Evolutionary conservation across 2,329 filamentous ascomycete genomes (phyloP).

Genomic region (Celoporthe dispersa): DNA sequence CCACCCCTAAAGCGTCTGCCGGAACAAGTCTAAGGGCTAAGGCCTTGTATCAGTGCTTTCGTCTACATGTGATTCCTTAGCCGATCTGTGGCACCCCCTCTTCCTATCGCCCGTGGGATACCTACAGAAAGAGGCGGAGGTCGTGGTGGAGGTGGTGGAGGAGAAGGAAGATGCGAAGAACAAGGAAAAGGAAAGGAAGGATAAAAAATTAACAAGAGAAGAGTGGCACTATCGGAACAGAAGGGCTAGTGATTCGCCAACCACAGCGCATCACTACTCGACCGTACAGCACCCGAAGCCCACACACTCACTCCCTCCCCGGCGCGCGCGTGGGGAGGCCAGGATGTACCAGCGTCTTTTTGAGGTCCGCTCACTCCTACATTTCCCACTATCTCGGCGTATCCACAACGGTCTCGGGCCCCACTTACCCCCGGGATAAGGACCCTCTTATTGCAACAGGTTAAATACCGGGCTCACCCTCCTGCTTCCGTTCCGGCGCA

Average conservation of each 20-base stretch:
- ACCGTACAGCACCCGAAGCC: neutral
- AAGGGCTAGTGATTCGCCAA: neutral
- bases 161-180: neutral
- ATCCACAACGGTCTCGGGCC: conserved; percentile 13
- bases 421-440: conserved; percentile 11
- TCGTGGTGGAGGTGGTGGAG: no score
- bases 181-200: neutral
- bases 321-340: neutral
- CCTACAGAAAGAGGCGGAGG: neutral
- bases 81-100: neutral
- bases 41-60: neutral
- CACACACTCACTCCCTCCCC: neutral
- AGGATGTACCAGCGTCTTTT: neutral
- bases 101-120: neutral
- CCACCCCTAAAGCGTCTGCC: neutral
- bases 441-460: neutral
- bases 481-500: neutral
- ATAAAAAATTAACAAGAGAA: neutral
- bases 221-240: neutral
- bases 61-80: neutral
- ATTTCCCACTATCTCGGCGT: conserved; percentile 6
- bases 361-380: conserved; percentile 3
- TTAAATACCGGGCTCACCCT: conserved; percentile 14
- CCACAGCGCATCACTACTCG: neutral
- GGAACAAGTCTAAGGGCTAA: neutral